Base-by-base conservation (phyloP, 73 alveolate genomes). In the Paramecium biaurelia region DNA sequence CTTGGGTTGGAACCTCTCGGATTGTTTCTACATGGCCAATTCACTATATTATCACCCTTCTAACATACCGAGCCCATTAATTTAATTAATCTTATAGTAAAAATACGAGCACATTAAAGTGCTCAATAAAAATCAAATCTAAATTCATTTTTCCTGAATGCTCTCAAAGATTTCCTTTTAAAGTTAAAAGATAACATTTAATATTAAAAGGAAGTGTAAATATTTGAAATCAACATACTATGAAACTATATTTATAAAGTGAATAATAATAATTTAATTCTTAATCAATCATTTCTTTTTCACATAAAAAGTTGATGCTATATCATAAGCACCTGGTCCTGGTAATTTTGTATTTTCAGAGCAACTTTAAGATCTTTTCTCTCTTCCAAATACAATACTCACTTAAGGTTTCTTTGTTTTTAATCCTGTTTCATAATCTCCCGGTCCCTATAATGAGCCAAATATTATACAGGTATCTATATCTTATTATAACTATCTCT, bases 301-400 rank as follows among this genome's bases (percentile, higher is more conserved):
- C 14, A 53, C 32, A 53, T 3, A 53, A 67, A 72, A 72, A 72
- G 58, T 35, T 7, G 53, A 72, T 72, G 38, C n/a, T 12, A 72
- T 37, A 21, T 72, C 56, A 72, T 72, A 72, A 0, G 38, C 20
- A 34, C 86, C 86, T 28, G 86, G 86, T 12, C 86, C 86, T 35
- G 86, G 86, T n/a, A 72, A 8, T 26, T 30, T 30, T 1, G 41
- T 26, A 42, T 30, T 42, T 72, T 72, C 86, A 5, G 30, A 34
- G 15, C 59, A 28, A 35, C 59, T 72, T 20, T 34, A 11, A 15
- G 59, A 35, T 37, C 86, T 72, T 35, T 72, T 72, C 24, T 72
- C 86, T 34, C 86, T 72, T 72, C 86, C 86, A 72, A 72, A 72
- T 14, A 72, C 24, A 72, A 72, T 72, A 42, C 86, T 72, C 57